These are phyloP conservation scores for Quercus phellos DNA, from an alignment of 331 rosid genomes.

Conservation along the genomic window DNA sequence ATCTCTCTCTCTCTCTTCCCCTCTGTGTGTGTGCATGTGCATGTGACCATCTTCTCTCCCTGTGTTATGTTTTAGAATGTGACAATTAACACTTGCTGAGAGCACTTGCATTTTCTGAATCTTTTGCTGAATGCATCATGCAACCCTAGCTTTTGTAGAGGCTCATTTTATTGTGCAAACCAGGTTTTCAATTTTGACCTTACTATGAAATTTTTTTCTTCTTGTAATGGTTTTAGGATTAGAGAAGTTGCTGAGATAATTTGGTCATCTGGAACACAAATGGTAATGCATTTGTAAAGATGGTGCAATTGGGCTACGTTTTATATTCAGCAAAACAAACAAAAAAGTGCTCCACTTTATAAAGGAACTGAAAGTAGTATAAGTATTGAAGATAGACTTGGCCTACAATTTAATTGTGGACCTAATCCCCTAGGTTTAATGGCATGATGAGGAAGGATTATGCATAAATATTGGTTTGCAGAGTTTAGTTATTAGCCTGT, in stretches of 20 bases:
- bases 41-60: background rate
- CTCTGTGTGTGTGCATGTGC: too few species aligned
- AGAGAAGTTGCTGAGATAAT: background rate
- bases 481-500: too few species aligned
- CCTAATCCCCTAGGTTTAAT: background rate
- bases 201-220: background rate
- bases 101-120: background rate
- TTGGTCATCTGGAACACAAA: background rate
- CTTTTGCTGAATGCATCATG: background rate
- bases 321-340: background rate
- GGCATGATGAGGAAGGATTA: too few species aligned
- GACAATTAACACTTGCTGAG: background rate
- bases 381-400: background rate
- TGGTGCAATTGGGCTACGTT: background rate
- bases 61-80: background rate
- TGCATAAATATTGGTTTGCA: too few species aligned
- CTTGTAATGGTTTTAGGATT: background rate
- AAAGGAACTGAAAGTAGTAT: background rate
- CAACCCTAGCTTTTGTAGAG: background rate
- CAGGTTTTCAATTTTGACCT: background rate
- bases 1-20: background rate
- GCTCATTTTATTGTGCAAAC: background rate
- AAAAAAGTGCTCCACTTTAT: background rate
- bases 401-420: background rate
- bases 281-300: background rate